Base-by-base conservation (phyloP, 345 rosid genomes). In the Boechera retrofracta region DNA sequence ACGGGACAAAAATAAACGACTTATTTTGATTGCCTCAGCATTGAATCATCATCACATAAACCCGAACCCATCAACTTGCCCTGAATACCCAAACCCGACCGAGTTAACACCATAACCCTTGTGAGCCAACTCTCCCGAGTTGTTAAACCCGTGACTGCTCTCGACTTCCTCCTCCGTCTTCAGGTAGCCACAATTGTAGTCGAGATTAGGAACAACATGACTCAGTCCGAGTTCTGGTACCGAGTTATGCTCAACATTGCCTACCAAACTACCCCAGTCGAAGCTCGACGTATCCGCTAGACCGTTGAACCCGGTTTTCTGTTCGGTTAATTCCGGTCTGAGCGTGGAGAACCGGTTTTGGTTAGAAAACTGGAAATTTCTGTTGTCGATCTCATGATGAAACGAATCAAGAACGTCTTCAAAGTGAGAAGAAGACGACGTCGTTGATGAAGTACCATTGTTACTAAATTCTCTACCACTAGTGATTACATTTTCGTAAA, bases 361-460 rank as follows among this genome's bases (percentile, higher is more conserved):
- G 35, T 76, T 60, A 15, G 63, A 32, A 61, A 51, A 1, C 87
- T 88, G 33, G 78, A 67, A 36, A 21, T 38, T 64, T 45, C 12
- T 71, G 52, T 86, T 86, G 55, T 86, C 83, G 5, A 83, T 83
- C 73, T 83, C 87, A 1, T 93, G 89, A 12, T 69, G 63, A 41
- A 61, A 44, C 53, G 79, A 76, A 69, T 76, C 75, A 61, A 89
- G 69, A 70, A 91, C 87, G 67, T 94, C 95, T 36, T 92, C 97
- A 24, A 89, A 78, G 53, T 90, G 96, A 9, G 93, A 87, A 0
- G 92, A 86, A 2, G 97, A 92, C 0, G 94, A 84, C 1, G 87
- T 77, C 7, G 91, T 84, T 35, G 79, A 52, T 0, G 74, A 69
- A 49, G 91, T 79, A 5, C 81, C 86, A 39, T 84, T 87, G 58